Conservation (phyloP, 495 filamentous ascomycete genomes). For the Clohesyomyces aquaticus region DNA sequence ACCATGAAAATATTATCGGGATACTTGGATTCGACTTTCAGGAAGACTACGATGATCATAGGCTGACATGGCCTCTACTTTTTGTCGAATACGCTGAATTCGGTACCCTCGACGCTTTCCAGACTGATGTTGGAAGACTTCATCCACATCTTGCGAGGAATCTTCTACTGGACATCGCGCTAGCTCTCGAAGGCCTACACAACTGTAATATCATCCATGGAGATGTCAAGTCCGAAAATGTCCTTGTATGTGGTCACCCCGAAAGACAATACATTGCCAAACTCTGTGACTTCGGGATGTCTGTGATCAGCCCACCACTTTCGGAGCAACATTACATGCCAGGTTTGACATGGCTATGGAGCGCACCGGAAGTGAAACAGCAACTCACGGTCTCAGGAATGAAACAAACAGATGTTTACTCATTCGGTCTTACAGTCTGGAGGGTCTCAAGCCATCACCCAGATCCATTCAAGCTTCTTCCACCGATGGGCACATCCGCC, state of each 20-base stretch:
- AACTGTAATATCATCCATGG: constrained; percentile 19
- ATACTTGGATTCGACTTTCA: constrained; percentile 13
- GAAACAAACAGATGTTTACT: constrained; percentile 13
- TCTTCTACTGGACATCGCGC: constrained; percentile 6
- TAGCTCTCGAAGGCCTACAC: constrained; percentile 7
- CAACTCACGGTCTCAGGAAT: constrained; percentile 3
- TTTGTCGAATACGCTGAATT: constrained; percentile 13
- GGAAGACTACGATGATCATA: constrained; percentile 17
- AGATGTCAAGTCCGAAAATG: constrained; percentile 19
- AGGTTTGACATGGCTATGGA: constrained; percentile 9
- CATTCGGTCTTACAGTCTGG: constrained; percentile 12
- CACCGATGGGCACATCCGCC: background rate
- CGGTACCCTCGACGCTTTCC: constrained; percentile 12
- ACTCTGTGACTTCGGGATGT: constrained; percentile 10
- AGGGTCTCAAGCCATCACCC: constrained; percentile 1
- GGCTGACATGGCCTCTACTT: constrained; percentile 1
- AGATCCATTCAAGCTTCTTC: background rate
- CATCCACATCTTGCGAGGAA: background rate
- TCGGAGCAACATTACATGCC: constrained; percentile 4
- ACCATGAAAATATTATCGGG: constrained; percentile 11
- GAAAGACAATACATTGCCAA: constrained; percentile 11
- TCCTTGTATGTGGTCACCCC: constrained; percentile 8
- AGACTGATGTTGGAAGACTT: background rate
- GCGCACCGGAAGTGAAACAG: constrained; percentile 1
- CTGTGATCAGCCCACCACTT: constrained; percentile 1